These are phyloP conservation scores for Coffea canephora DNA, from an alignment of 257 asterid species.

Conservation along the genomic window DNA sequence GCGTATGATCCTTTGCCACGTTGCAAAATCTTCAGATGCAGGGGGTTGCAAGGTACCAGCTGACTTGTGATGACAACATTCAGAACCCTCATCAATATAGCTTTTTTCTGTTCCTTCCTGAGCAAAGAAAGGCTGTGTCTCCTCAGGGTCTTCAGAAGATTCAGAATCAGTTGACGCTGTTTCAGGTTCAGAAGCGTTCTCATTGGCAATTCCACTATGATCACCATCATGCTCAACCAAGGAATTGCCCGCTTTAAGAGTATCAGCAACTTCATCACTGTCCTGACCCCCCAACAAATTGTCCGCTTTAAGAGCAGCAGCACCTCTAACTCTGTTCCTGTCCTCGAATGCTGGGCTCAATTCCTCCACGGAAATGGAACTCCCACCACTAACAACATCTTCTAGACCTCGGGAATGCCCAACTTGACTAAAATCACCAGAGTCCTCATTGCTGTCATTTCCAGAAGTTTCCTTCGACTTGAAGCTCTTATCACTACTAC, in stretches of 20 bases:
- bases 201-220: conserved; percentile 31
- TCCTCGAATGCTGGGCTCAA: conserved; percentile 35
- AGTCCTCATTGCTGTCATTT: conserved; percentile 23
- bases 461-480: conserved; percentile 36
- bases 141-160: conserved; percentile 65
- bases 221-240: conserved; percentile 37
- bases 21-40: conserved; percentile 59
- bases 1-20: conserved; percentile 87
- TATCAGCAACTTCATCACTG: conserved; percentile 22
- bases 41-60: conserved; percentile 32
- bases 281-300: conserved; percentile 37
- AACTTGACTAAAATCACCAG: conserved; percentile 30
- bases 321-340: background rate
- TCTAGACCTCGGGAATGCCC: conserved; percentile 60
- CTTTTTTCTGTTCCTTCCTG: conserved; percentile 37
- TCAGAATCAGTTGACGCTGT: conserved; percentile 53
- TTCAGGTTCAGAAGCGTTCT: conserved; percentile 46
- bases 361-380: conserved; percentile 80
- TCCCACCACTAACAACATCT: conserved; percentile 71
- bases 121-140: conserved; percentile 48
- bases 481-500: conserved; percentile 27
- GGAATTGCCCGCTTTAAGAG: conserved; percentile 25
- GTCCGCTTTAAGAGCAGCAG: conserved; percentile 16
- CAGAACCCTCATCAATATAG: conserved; percentile 29
- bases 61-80: conserved; percentile 26